Evolutionary conservation across 305 asterid species (phyloP).

Genomic region (Fraxinus nigra): DNA sequence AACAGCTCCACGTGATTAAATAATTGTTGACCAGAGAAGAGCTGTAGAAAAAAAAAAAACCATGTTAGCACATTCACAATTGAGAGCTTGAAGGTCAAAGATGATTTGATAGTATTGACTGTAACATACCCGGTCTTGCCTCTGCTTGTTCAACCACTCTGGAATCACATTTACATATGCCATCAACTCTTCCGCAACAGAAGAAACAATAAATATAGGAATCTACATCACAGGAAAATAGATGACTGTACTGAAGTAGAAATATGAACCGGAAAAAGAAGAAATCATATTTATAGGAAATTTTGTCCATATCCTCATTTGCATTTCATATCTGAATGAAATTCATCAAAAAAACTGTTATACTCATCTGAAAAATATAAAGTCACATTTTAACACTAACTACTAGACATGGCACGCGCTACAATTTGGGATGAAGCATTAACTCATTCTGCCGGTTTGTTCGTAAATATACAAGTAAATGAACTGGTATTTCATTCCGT

Average conservation of each 20-base stretch:
- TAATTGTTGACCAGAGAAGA: constrained; percentile 64
- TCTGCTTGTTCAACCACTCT: constrained; percentile 73
- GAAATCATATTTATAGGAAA: neutral
- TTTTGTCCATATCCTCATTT: neutral
- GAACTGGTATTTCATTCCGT: neutral
- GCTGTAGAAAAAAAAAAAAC: constrained; percentile 36
- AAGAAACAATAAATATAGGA: constrained; percentile 71
- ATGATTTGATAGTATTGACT: constrained; percentile 10
- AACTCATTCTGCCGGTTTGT: constrained; percentile 11
- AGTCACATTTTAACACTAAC: neutral
- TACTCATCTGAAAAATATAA: neutral
- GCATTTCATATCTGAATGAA: neutral
- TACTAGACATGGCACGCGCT: constrained; percentile 2
- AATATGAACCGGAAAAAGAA: constrained; percentile 6
- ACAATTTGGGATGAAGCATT: constrained; percentile 4
- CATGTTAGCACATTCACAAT: constrained; percentile 11
- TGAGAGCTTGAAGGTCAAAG: constrained; percentile 18
- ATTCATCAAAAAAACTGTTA: neutral
- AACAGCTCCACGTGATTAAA: constrained; percentile 63
- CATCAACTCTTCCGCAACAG: constrained; percentile 81
- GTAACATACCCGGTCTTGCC: constrained; percentile 64
- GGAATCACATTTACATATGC: constrained; percentile 72
- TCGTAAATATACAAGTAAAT: neutral
- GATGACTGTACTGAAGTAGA: constrained; percentile 10
- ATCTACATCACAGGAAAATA: constrained; percentile 44